A percentile compares a stretch with the other conserved stretches of the same genome.
Conservation (phyloP, 2,329 filamentous ascomycete genomes). For the Paraphoma sp. region DNA sequence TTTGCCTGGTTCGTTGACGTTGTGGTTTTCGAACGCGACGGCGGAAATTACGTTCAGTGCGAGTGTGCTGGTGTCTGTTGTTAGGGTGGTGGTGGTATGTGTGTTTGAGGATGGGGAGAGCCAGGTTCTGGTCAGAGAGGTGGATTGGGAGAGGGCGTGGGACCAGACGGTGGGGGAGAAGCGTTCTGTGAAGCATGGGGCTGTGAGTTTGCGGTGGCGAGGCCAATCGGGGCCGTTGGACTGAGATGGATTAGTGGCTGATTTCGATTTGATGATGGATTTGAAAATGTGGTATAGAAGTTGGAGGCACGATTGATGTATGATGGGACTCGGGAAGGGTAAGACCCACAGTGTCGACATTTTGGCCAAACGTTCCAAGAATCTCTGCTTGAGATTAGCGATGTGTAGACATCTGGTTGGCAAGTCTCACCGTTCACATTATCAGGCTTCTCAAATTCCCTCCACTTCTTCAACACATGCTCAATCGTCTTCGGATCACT, state of each 20-base stretch:
- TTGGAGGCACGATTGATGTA: not conserved
- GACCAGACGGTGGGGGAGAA: constrained; percentile 57
- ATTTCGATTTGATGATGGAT: not conserved
- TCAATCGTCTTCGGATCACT: constrained; percentile 21
- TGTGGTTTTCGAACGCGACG: constrained; percentile 43
- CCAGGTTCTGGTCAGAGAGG: constrained; percentile 25
- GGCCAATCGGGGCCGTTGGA: constrained; percentile 46
- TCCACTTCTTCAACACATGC: constrained; percentile 21
- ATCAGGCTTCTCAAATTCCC: constrained; percentile 29
- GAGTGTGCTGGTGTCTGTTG: constrained; percentile 44
- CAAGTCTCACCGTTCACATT: constrained; percentile 23
- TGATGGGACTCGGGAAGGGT: not conserved
- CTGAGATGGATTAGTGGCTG: not conserved
- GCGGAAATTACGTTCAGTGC: constrained; percentile 49
- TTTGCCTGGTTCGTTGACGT: constrained; percentile 16
- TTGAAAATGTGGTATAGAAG: not conserved
- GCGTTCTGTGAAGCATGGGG: constrained; percentile 54
- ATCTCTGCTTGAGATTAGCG: constrained; percentile 3
- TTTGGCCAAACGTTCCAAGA: constrained; percentile 23
- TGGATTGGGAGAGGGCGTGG: constrained; percentile 66
- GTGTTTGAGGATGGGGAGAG: constrained; percentile 23
- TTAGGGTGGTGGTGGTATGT: constrained; percentile 20
- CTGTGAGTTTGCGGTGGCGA: constrained; percentile 53
- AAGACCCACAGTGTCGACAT: constrained; percentile 30
- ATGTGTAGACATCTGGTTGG: no score